Evolutionary conservation across 768 basidiomycete species (phyloP).

Genomic region (Phylloporus scabripes): DNA sequence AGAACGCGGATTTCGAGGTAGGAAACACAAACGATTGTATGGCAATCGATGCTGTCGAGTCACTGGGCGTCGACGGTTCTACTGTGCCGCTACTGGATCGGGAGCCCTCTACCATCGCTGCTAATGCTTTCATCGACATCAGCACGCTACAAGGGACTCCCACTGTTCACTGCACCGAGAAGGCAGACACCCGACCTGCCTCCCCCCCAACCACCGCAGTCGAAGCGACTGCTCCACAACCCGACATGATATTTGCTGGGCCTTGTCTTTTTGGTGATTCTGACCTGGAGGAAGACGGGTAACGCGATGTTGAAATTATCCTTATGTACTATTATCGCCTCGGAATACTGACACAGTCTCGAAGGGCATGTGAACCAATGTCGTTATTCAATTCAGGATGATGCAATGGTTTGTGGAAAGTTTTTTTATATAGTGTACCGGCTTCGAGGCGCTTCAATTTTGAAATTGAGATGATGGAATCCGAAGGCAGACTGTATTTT

Average conservation of each 20-base stretch:
- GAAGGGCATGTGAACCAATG: too few relatives aligned
- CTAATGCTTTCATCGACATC: background rate
- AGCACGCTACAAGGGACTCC: background rate
- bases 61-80: background rate
- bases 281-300: slow-evolving; percentile 27
- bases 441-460: background rate
- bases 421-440: background rate
- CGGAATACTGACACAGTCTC: background rate
- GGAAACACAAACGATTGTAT: background rate
- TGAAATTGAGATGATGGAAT: too few relatives aligned
- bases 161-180: background rate
- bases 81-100: background rate
- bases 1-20: background rate
- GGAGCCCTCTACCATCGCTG: background rate
- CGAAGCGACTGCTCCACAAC: background rate
- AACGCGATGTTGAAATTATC: background rate
- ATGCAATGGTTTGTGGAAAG: background rate
- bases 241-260: slow-evolving; percentile 14
- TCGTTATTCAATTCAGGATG: background rate
- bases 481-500: too few relatives aligned
- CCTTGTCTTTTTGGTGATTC: slow-evolving; percentile 30
- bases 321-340: background rate
- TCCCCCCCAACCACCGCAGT: background rate
- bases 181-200: background rate
- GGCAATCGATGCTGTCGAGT: background rate